Conservation (phyloP, 2,329 filamentous ascomycete genomes). For the Graphilbum ipis-grandicollis region DNA sequence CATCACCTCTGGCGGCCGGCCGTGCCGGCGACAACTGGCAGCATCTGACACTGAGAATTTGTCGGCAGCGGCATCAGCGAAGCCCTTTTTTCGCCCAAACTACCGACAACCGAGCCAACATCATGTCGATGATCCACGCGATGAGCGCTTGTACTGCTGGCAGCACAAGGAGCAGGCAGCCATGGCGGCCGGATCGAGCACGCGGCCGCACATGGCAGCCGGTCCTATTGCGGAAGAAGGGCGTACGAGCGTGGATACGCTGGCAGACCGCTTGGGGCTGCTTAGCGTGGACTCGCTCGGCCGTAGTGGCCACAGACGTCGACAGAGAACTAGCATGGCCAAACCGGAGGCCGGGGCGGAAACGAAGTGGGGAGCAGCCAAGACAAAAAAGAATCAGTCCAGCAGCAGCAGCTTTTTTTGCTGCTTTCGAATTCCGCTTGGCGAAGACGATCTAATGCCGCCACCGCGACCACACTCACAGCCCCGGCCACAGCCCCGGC, state of each 20-base stretch:
- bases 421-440: conserved; percentile 33
- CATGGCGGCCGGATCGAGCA: conserved; percentile 26
- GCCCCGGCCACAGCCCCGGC: conserved; percentile 25
- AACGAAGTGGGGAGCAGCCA: too few relatives aligned
- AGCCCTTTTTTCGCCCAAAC: too few relatives aligned
- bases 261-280: conserved; percentile 63
- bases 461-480: too few relatives aligned
- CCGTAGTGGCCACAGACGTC: not conserved
- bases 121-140: conserved; percentile 30
- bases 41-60: conserved; percentile 18
- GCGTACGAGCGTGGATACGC: conserved; percentile 69
- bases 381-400: too few relatives aligned
- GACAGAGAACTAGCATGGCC: too few relatives aligned
- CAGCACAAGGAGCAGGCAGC: conserved; percentile 81
- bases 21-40: conserved; percentile 59
- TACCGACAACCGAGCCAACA: too few relatives aligned
- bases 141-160: conserved; percentile 69
- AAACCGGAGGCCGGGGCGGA: too few relatives aligned
- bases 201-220: conserved; percentile 22
- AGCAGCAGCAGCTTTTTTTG: conserved; percentile 25
- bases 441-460: conserved; percentile 19
- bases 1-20: conserved; percentile 64
- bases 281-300: conserved; percentile 33
- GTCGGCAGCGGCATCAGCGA: not conserved
- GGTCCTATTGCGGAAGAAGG: conserved; percentile 42